Evolutionary conservation across 2,329 filamentous ascomycete genomes (phyloP).

Genomic region (Periglandula ipomoeae): DNA sequence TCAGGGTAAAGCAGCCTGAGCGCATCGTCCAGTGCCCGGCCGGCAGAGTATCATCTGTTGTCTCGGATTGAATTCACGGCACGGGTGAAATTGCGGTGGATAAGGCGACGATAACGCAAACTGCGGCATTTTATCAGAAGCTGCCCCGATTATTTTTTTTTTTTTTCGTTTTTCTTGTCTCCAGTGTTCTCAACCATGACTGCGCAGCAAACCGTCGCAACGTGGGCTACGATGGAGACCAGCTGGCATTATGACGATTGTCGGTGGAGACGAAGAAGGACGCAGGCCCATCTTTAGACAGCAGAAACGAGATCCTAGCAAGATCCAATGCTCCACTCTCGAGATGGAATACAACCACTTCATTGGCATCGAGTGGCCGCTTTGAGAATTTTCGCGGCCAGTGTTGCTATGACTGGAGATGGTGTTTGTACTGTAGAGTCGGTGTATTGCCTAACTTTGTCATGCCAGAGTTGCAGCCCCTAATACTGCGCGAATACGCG

Average conservation of each 20-base stretch:
- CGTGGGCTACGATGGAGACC: slow-evolving; percentile 6
- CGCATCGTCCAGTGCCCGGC: slow-evolving; percentile 2
- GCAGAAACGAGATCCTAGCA: slow-evolving; percentile 5
- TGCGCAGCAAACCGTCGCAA: slow-evolving; percentile 4
- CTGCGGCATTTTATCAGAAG: slow-evolving; percentile 21
- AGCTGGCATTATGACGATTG: slow-evolving; percentile 7
- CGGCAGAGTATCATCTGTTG: slow-evolving; percentile 6
- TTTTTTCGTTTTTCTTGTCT: slow-evolving; percentile 18
- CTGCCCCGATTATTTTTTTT: slow-evolving; percentile 10
- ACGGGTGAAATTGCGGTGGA: slow-evolving; percentile 15
- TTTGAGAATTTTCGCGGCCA: slow-evolving; percentile 1
- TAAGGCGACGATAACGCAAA: slow-evolving; percentile 17
- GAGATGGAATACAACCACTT: not conserved
- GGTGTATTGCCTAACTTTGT: too few relatives aligned
- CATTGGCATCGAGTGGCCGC: not conserved
- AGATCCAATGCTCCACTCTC: slow-evolving; percentile 11
- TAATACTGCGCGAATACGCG: too few relatives aligned
- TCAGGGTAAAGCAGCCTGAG: not conserved
- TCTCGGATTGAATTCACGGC: slow-evolving; percentile 7
- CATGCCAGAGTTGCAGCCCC: too few relatives aligned
- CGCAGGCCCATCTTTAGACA: not conserved
- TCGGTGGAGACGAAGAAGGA: slow-evolving; percentile 7
- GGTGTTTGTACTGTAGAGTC: too few relatives aligned
- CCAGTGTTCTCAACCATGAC: slow-evolving; percentile 10
- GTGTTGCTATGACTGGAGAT: too few relatives aligned